Percentiles rank a stretch among this genome's conserved stretches.
Conservation (phyloP, 2,329 filamentous ascomycete genomes). For the Rosellinia necatrix region DNA sequence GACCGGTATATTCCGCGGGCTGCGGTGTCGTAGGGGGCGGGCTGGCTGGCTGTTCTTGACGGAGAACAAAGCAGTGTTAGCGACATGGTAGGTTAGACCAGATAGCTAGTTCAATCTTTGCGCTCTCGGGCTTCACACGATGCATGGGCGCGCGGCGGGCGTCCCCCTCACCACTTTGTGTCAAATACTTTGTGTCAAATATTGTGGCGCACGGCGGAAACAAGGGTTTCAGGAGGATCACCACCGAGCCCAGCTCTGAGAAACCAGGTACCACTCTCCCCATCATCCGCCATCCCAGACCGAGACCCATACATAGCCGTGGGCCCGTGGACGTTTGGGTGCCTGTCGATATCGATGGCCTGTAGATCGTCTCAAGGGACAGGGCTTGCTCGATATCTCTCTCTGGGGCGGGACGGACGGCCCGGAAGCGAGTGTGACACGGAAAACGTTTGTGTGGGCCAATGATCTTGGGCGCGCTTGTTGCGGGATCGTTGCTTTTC, state of each 20-base stretch:
- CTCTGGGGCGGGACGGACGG: constrained; percentile 26
- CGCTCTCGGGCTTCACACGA: too few species aligned
- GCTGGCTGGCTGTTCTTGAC: too few species aligned
- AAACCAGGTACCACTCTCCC: constrained; percentile 17
- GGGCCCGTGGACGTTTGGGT: constrained; percentile 13
- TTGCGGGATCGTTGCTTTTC: constrained; percentile 27
- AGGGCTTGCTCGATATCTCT: constrained; percentile 17
- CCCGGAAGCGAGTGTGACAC: constrained; percentile 29
- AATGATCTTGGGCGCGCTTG: constrained; percentile 23
- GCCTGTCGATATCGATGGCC: constrained; percentile 16
- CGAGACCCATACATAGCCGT: constrained; percentile 26
- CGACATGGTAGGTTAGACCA: too few species aligned
- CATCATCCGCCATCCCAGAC: constrained; percentile 9
- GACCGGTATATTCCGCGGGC: too few species aligned
- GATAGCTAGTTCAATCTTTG: too few species aligned
- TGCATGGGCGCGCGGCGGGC: too few species aligned
- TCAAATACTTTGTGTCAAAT: too few species aligned
- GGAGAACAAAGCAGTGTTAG: too few species aligned
- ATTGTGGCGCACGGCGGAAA: too few species aligned
- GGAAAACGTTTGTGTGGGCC: constrained; percentile 21
- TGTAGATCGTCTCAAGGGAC: constrained; percentile 21
- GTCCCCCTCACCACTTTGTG: too few species aligned
- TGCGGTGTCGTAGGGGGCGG: too few species aligned
- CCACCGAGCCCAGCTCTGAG: background rate
- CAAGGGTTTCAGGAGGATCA: constrained; percentile 2